These are phyloP conservation scores for Apiotrichum mycotoxinovorans DNA, from an alignment of 1,284 basidiomycete genomes.

Conservation along the genomic window DNA sequence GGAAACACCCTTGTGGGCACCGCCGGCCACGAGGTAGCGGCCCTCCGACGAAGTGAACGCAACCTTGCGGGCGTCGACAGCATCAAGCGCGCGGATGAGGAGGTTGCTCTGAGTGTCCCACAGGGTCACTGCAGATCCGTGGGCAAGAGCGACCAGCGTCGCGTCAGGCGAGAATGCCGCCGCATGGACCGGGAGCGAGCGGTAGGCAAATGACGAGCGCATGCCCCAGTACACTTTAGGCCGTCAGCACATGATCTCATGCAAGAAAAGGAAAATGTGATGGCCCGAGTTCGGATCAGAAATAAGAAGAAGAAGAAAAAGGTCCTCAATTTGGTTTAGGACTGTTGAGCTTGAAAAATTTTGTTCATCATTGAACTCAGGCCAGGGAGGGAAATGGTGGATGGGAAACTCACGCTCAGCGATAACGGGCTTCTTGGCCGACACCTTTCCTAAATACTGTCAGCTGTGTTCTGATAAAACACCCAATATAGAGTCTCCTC, in stretches of 20 bases:
- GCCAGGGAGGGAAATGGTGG: background rate
- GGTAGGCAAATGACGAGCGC: slow-evolving; percentile 67
- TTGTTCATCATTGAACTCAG: slow-evolving; percentile 38
- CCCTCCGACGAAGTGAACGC: slow-evolving; percentile 50
- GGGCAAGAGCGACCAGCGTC: slow-evolving; percentile 74
- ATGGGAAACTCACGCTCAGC: slow-evolving; percentile 41
- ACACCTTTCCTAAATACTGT: slow-evolving; percentile 33
- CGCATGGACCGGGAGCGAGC: slow-evolving; percentile 62
- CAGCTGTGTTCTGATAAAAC: background rate
- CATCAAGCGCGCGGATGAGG: slow-evolving; percentile 63
- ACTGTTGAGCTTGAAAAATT: slow-evolving; percentile 52
- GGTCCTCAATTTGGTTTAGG: slow-evolving; percentile 44
- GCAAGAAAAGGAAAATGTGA: background rate
- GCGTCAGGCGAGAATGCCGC: slow-evolving; percentile 80
- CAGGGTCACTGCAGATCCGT: slow-evolving; percentile 67
- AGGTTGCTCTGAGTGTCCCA: slow-evolving; percentile 70
- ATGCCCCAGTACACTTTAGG: slow-evolving; percentile 71
- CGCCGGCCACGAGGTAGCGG: slow-evolving; percentile 57
- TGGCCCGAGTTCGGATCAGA: slow-evolving; percentile 35
- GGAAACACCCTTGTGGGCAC: slow-evolving; percentile 57
- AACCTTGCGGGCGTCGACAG: slow-evolving; percentile 41
- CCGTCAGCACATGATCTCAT: slow-evolving; percentile 21
- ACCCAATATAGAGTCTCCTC: slow-evolving; percentile 18
- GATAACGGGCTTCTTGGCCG: slow-evolving; percentile 28
- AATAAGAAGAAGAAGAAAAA: slow-evolving; percentile 47